Evolutionary conservation across 1,284 basidiomycete species (phyloP).

Genomic region (Rhodotorula sp.): DNA sequence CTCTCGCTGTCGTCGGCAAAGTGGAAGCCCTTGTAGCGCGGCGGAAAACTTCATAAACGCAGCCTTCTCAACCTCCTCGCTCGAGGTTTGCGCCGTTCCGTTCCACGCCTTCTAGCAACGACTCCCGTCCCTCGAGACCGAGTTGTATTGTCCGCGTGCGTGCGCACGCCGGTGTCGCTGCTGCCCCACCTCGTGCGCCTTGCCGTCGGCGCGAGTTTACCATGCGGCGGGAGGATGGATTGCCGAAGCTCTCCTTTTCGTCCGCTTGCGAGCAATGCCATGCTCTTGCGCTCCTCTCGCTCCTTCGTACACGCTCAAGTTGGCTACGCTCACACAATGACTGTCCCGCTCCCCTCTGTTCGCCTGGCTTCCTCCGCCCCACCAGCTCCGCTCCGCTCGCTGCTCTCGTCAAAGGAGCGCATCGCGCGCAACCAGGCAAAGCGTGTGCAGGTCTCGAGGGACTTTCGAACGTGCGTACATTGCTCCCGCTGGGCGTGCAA

Average conservation of each 20-base stretch:
- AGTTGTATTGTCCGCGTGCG: too few species aligned
- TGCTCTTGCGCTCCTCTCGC: background rate
- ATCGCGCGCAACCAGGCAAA: background rate
- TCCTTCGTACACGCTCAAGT: background rate
- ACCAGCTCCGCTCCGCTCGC: background rate
- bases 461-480: slow-evolving; percentile 9
- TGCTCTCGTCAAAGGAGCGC: background rate
- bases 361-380: background rate
- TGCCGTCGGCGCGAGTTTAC: too few species aligned
- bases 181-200: too few species aligned
- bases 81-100: too few species aligned
- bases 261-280: background rate
- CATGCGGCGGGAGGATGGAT: too few species aligned
- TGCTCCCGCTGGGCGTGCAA: background rate
- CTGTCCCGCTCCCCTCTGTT: background rate
- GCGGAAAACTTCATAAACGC: background rate
- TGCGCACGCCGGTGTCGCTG: too few species aligned
- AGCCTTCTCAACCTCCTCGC: too few species aligned
- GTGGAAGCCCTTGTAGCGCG: background rate
- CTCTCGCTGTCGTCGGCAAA: slow-evolving; percentile 7
- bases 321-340: background rate
- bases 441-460: background rate
- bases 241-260: too few species aligned
- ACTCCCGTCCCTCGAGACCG: too few species aligned
- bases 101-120: too few species aligned